A percentile compares a stretch with the other conserved stretches of the same genome.
phyloP scores from a whole-genome alignment of 306 rosid genomes.

The Prosopis cineraria region DNA sequence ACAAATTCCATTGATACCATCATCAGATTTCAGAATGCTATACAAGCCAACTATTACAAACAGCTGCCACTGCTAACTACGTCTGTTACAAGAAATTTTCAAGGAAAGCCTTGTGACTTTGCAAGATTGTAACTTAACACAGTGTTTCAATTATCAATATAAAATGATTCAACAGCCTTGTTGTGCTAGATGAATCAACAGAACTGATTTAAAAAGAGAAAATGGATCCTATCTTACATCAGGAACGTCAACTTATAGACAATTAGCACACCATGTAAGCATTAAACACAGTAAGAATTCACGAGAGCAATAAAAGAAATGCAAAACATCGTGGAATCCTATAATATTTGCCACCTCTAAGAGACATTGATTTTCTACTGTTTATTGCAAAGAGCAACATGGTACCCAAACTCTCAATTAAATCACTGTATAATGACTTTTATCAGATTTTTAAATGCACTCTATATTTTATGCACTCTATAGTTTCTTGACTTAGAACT shows the following conservation, averaged over 20 bases:
- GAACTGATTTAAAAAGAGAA: background rate
- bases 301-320: background rate
- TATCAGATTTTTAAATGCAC: too few relatives aligned
- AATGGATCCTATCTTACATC: background rate
- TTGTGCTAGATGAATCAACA: background rate
- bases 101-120: background rate
- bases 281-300: background rate
- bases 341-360: background rate
- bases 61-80: background rate
- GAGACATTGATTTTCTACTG: background rate
- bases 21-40: background rate
- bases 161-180: background rate
- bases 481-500: too few relatives aligned
- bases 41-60: background rate
- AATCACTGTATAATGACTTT: too few relatives aligned
- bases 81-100: background rate
- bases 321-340: background rate
- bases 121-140: background rate
- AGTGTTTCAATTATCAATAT: background rate
- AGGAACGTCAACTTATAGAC: background rate
- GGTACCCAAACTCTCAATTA: too few relatives aligned
- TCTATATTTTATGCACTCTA: too few relatives aligned
- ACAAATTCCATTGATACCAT: background rate
- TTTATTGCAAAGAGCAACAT: background rate
- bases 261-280: background rate